Base-by-base conservation (phyloP, 805 yeast species). In the Candida namnaoensis region DNA sequence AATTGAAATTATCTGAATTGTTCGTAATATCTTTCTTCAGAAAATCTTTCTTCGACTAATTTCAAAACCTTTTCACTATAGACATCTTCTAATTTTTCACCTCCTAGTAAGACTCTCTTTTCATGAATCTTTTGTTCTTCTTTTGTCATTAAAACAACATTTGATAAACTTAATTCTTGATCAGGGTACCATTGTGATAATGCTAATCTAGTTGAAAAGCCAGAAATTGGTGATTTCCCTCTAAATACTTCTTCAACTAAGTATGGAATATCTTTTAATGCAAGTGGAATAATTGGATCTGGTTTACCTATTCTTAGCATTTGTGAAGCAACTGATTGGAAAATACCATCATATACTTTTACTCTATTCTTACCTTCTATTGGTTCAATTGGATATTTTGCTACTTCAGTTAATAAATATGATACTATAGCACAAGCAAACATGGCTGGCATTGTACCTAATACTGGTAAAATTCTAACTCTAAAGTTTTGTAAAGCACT, bases 401-500 rank as follows among this genome's bases (percentile, higher is more conserved):
- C 79, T 8, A 88, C 78, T 4, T 73, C 64, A 2, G 95, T 84
- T 32, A 93, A 62, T 23, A 93, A 67, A 64, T 86, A 81, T 1
- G 96, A 83, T 3, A 96, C 95, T 43, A 91, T 74, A 0, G 96
- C 77, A 38, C 93, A 71, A 1, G 98, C 99, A 66, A 93, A 93
- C 63, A 91, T 82, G 9, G 93, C 97, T 1, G 99, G 99, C 82
- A 93, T 79, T 0, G 99, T 87, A 4, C 99, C 98, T 47, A 93
- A 65, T 0, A 93, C 99, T 0, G 99, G 99, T 43, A 93, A 70
- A 38, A 93, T 91, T 52, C 99, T 72, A 10, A 90, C 97, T 51
- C 99, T 74, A 68, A 93, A 93, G 63, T 88, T 88, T 52, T 78
- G 81, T 49, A 93, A 63, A 2, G 96, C 95, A 45, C 95, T 78